Conservation (phyloP, 2,329 filamentous ascomycete genomes). For the Pyrenochaeta sp. region DNA sequence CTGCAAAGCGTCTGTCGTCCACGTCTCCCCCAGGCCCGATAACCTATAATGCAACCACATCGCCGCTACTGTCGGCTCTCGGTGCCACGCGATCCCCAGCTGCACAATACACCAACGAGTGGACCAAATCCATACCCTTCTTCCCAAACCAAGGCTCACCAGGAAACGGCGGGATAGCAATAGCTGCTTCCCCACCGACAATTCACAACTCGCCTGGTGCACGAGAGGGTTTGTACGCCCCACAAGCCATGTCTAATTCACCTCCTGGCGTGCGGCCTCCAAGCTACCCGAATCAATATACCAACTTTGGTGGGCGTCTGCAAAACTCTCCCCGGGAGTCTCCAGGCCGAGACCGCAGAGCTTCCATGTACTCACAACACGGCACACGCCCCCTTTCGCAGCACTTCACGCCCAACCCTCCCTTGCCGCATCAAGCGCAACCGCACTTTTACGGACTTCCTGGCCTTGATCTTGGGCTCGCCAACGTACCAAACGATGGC, state of each 20-base stretch:
- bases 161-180: constrained; percentile 51
- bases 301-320: constrained; percentile 52
- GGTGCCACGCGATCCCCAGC: constrained; percentile 48
- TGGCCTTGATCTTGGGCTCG: constrained; percentile 71
- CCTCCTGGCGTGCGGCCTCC: constrained; percentile 49
- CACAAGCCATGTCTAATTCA: constrained; percentile 52
- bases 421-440: constrained; percentile 77
- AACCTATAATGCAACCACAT: constrained; percentile 49
- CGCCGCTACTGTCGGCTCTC: constrained; percentile 50
- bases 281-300: constrained; percentile 58
- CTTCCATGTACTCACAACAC: constrained; percentile 63
- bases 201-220: constrained; percentile 46
- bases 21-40: constrained; percentile 39
- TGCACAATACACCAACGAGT: constrained; percentile 55
- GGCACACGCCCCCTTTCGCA: constrained; percentile 52
- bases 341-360: constrained; percentile 53
- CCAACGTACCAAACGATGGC: constrained; percentile 56
- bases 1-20: constrained; percentile 45
- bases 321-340: constrained; percentile 44
- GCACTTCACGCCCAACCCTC: constrained; percentile 63
- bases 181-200: constrained; percentile 56
- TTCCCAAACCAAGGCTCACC: constrained; percentile 53
- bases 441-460: constrained; percentile 79
- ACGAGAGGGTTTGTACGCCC: constrained; percentile 43
- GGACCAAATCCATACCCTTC: constrained; percentile 56